A percentile compares a stretch with the other conserved stretches of the same genome.
These are phyloP conservation scores for Ceratocystiopsis brevicomis DNA, from an alignment of 2,329 filamentous ascomycete genomes.

Conservation along the genomic window DNA sequence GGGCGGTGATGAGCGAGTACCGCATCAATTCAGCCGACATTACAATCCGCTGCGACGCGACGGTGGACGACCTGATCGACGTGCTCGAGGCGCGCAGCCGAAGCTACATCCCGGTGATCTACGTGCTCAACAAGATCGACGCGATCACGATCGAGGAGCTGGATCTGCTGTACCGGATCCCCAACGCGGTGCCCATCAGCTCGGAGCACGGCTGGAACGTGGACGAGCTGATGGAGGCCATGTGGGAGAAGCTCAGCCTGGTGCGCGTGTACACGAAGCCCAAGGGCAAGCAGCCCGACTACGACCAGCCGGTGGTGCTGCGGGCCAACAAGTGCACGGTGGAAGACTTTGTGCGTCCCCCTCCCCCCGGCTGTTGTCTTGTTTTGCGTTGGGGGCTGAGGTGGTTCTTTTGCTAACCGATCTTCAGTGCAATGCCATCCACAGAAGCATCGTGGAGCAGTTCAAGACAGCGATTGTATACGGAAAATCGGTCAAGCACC, in stretches of 20 bases:
- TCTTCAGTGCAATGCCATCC: constrained; percentile 82
- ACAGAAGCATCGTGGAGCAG: constrained; percentile 86
- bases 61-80: constrained; percentile 92
- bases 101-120: constrained; percentile 97
- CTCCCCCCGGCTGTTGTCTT: neutral
- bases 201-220: constrained; percentile 97
- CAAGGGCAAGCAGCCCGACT: constrained; percentile 87
- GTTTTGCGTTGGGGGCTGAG: neutral
- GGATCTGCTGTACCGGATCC: constrained; percentile 88
- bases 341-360: constrained; percentile 79
- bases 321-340: constrained; percentile 68
- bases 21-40: constrained; percentile 93
- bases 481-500: constrained; percentile 94
- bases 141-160: constrained; percentile 95
- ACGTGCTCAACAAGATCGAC: constrained; percentile 98
- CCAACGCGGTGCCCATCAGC: constrained; percentile 91
- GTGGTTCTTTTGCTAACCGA: neutral
- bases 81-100: constrained; percentile 84
- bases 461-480: constrained; percentile 95
- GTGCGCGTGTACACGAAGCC: constrained; percentile 94
- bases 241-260: constrained; percentile 91
- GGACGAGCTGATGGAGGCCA: constrained; percentile 87
- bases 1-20: constrained; percentile 94
- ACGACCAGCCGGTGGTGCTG: constrained; percentile 76
- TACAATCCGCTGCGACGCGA: constrained; percentile 92